A percentile compares a stretch with the other conserved stretches of the same genome.
phyloP scores from a whole-genome alignment of 2,329 filamentous ascomycete species.

The Cladosporium sp. region DNA sequence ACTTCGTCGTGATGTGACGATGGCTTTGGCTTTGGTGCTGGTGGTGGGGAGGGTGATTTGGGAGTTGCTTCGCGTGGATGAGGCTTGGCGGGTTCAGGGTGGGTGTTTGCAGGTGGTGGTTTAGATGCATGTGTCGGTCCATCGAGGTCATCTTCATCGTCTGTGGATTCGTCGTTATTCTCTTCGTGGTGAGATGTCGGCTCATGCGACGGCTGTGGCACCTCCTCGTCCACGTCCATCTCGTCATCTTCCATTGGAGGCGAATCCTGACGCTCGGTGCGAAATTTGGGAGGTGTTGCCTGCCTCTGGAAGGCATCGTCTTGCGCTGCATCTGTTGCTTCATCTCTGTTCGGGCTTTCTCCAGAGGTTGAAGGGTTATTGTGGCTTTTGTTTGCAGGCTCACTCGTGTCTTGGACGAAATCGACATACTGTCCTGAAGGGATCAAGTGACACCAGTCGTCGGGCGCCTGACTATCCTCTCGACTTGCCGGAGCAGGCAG shows the following conservation, averaged over 20 bases:
- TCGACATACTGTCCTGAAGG: constrained; percentile 21
- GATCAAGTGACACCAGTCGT: constrained; percentile 34
- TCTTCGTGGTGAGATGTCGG: too few species aligned
- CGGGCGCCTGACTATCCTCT: constrained; percentile 11
- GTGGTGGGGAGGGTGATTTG: background rate
- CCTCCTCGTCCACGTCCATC: background rate
- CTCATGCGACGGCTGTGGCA: too few species aligned
- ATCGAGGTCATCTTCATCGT: constrained; percentile 38
- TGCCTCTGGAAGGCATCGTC: constrained; percentile 24
- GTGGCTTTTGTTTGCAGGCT: too few species aligned
- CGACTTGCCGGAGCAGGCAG: constrained; percentile 7
- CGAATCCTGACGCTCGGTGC: background rate
- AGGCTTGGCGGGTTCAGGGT: background rate
- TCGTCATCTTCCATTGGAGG: background rate
- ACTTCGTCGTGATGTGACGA: constrained; percentile 11
- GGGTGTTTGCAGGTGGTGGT: background rate
- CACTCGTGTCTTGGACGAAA: background rate
- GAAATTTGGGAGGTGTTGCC: constrained; percentile 23
- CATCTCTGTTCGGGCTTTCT: too few species aligned
- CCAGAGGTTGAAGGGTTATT: too few species aligned
- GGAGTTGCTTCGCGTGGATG: background rate
- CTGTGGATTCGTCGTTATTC: constrained; percentile 33
- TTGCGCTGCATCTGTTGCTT: background rate
- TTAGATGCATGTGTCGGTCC: constrained; percentile 19
- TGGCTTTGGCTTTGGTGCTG: background rate